Percentiles rank a stretch among this genome's conserved stretches.
These are phyloP conservation scores for Dioscorea alata DNA, from an alignment of 106 monocot genomes.

Conservation along the genomic window DNA sequence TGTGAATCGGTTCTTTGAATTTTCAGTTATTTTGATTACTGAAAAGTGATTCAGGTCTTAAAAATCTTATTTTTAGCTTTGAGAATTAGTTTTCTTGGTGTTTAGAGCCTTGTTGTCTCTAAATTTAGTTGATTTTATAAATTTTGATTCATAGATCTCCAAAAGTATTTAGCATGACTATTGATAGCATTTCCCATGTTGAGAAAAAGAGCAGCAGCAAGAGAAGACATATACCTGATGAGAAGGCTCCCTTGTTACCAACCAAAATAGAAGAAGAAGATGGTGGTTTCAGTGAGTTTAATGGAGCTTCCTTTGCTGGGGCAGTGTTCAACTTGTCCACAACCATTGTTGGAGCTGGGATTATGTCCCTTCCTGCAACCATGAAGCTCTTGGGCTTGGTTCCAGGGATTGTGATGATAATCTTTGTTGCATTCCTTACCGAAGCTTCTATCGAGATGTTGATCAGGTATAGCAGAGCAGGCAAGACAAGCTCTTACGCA, in stretches of 20 bases:
- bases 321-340: constrained; percentile 95
- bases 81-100: too few species aligned
- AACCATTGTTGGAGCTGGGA: constrained; percentile 91
- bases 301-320: constrained; percentile 81
- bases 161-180: constrained; percentile 34
- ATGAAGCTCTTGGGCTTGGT: constrained; percentile 84
- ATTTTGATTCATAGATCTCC: neutral
- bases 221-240: constrained; percentile 41
- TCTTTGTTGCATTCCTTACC: constrained; percentile 66
- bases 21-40: too few species aligned
- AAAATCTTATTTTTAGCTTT: too few species aligned
- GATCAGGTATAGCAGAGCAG: constrained; percentile 57
- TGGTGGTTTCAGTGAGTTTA: constrained; percentile 41
- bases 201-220: constrained; percentile 18
- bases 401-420: constrained; percentile 69
- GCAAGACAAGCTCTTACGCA: constrained; percentile 55
- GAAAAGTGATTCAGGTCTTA: too few species aligned
- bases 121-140: neutral
- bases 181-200: constrained; percentile 19
- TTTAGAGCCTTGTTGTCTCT: too few species aligned
- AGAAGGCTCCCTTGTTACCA: constrained; percentile 59
- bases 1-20: too few species aligned
- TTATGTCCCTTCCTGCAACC: constrained; percentile 87
- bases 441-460: constrained; percentile 86
- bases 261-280: constrained; percentile 24